A percentile compares a stretch with the other conserved stretches of the same genome.
Conservation (phyloP, 2,329 filamentous ascomycete species). For the Colletotrichum cordylinicola region DNA sequence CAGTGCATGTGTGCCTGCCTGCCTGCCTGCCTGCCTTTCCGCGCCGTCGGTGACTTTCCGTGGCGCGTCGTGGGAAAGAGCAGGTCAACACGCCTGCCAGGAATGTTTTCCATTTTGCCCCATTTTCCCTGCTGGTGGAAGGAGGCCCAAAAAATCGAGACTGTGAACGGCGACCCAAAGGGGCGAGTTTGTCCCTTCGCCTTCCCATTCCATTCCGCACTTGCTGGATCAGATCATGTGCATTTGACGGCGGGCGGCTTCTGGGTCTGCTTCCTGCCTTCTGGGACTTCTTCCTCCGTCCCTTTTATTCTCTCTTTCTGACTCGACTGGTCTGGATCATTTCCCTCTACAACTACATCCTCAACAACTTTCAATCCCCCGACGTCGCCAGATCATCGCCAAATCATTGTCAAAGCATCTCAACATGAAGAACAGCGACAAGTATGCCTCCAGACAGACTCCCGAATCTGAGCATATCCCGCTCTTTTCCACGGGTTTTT, state of each 20-base stretch:
- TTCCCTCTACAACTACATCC: background rate
- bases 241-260: background rate
- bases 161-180: background rate
- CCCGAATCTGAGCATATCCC: background rate
- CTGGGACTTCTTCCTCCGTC: background rate
- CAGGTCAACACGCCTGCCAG: background rate
- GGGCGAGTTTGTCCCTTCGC: background rate
- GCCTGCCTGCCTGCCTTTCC: background rate
- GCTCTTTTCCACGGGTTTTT: background rate
- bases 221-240: background rate
- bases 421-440: background rate
- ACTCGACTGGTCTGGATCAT: background rate
- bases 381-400: background rate
- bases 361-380: background rate
- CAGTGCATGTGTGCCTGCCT: background rate
- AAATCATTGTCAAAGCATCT: background rate
- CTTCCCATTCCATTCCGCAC: background rate
- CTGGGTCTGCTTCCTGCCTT: background rate
- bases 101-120: background rate
- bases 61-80: background rate
- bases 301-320: no score
- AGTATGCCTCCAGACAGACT: background rate
- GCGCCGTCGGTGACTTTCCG: background rate
- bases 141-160: background rate
- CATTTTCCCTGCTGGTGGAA: background rate